Evolutionary conservation across 768 basidiomycete genomes (phyloP).

Genomic region (Steccherinum ochraceum): DNA sequence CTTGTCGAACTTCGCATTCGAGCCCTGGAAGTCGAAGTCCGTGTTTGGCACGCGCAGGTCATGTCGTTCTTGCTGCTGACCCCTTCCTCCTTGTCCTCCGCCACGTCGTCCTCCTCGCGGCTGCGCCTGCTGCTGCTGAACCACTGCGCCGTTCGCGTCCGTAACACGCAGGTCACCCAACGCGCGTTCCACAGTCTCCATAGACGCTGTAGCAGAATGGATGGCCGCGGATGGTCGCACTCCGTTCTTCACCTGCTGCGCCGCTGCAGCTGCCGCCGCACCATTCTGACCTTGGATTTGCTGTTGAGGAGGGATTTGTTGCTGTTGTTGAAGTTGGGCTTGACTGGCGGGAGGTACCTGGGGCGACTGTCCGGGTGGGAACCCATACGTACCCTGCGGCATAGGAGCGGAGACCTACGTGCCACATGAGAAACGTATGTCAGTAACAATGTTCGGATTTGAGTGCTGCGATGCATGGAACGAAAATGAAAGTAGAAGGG

Average conservation of each 20-base stretch:
- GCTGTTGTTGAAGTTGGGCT: slow-evolving; percentile 16
- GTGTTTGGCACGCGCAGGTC: slow-evolving; percentile 53
- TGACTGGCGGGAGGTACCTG: slow-evolving; percentile 15
- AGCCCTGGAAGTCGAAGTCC: slow-evolving; percentile 78
- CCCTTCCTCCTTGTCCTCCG: slow-evolving; percentile 21
- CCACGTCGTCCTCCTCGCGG: slow-evolving; percentile 31
- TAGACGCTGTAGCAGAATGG: slow-evolving; percentile 64
- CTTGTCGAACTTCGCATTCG: slow-evolving; percentile 81
- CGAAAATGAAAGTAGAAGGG: slow-evolving; percentile 4
- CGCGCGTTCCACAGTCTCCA: slow-evolving; percentile 64
- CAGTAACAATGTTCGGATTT: too few species aligned
- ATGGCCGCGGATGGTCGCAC: slow-evolving; percentile 32
- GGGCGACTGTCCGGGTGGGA: slow-evolving; percentile 14
- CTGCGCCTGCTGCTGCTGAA: background rate
- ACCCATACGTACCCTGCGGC: slow-evolving; percentile 18
- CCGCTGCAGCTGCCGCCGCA: slow-evolving; percentile 16
- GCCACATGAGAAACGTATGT: too few species aligned
- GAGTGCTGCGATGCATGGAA: too few species aligned
- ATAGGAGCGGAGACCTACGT: slow-evolving; percentile 45
- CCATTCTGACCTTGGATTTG: slow-evolving; percentile 14
- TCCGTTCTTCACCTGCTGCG: slow-evolving; percentile 16
- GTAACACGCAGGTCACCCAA: slow-evolving; percentile 42
- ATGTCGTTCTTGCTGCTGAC: background rate
- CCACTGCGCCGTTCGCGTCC: slow-evolving; percentile 13
- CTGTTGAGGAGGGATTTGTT: slow-evolving; percentile 14